These are phyloP conservation scores for Wickerhamiella alocasiicola DNA, from an alignment of 805 yeast genomes.

Conservation along the genomic window DNA sequence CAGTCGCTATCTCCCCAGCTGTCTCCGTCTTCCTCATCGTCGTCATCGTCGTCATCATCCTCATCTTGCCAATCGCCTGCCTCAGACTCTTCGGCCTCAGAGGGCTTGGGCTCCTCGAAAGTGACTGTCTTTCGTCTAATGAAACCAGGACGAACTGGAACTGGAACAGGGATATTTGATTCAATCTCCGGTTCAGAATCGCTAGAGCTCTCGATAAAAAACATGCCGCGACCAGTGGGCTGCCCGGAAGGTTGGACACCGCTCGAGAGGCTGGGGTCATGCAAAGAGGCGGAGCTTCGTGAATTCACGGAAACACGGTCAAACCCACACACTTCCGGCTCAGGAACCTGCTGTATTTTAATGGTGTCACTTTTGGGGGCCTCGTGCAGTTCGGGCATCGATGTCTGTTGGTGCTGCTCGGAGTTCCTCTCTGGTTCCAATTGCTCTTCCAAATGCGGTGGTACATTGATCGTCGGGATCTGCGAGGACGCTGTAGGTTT, in stretches of 20 bases:
- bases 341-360: neutral
- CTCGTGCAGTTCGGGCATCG: too few species aligned
- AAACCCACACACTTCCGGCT: constrained; percentile 3
- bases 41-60: constrained; percentile 18
- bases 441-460: too few species aligned
- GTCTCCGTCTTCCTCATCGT: constrained; percentile 24
- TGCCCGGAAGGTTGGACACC: too few species aligned
- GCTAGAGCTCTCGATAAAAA: constrained; percentile 8
- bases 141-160: constrained; percentile 3
- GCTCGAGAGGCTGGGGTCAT: neutral
- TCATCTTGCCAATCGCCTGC: neutral
- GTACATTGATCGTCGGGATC: too few species aligned
- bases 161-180: constrained; percentile 5
- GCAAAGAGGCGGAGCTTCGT: constrained; percentile 1
- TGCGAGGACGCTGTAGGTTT: neutral
- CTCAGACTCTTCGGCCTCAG: neutral
- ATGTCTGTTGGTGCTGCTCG: too few species aligned
- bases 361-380: too few species aligned
- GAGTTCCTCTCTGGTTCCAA: too few species aligned
- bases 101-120: constrained; percentile 6
- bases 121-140: constrained; percentile 8
- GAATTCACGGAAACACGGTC: constrained; percentile 7
- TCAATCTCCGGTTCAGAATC: constrained; percentile 6
- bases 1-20: constrained; percentile 26
- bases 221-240: constrained; percentile 4